These are phyloP conservation scores for Vinca minor DNA, from an alignment of 257 asterid genomes.

Conservation along the genomic window DNA sequence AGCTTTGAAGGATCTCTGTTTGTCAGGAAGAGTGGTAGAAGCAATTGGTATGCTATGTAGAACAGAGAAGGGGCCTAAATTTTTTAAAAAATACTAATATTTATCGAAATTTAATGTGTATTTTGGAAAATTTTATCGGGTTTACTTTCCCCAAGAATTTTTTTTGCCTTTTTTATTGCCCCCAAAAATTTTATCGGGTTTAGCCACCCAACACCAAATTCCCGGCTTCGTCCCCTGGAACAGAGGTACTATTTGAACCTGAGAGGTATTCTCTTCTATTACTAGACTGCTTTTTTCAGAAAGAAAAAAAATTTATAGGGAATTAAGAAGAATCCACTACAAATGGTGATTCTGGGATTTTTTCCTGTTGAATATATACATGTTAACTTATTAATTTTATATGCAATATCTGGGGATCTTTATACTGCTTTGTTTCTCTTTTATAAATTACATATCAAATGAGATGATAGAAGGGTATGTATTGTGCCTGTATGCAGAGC, in stretches of 20 bases:
- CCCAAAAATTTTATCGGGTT: too few relatives aligned
- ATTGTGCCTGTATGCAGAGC: too few relatives aligned
- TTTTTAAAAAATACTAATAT: too few relatives aligned
- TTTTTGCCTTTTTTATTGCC: too few relatives aligned
- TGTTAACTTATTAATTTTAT: conserved; percentile 64
- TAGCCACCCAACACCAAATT: too few relatives aligned
- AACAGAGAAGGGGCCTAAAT: conserved; percentile 48
- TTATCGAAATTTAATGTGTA: too few relatives aligned
- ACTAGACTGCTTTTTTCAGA: conserved; percentile 75
- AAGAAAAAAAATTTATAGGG: conserved; percentile 52
- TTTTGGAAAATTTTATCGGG: too few relatives aligned
- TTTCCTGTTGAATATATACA: conserved; percentile 56
- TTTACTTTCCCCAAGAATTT: too few relatives aligned
- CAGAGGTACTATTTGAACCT: too few relatives aligned
- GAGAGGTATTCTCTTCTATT: conserved; percentile 67
- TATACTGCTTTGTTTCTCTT: conserved; percentile 47
- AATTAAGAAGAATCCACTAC: conserved; percentile 76
- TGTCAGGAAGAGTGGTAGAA: conserved; percentile 69
- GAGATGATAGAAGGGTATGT: too few relatives aligned
- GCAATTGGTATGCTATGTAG: conserved; percentile 72
- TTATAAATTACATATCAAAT: conserved; percentile 36
- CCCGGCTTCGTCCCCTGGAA: too few relatives aligned
- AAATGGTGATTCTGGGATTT: conserved; percentile 62
- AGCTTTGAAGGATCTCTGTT: conserved; percentile 72
- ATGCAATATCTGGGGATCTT: conserved; percentile 65